Base-by-base conservation (phyloP, 202 grass and related monocot species). In the Dendrocalamus latiflorus region DNA sequence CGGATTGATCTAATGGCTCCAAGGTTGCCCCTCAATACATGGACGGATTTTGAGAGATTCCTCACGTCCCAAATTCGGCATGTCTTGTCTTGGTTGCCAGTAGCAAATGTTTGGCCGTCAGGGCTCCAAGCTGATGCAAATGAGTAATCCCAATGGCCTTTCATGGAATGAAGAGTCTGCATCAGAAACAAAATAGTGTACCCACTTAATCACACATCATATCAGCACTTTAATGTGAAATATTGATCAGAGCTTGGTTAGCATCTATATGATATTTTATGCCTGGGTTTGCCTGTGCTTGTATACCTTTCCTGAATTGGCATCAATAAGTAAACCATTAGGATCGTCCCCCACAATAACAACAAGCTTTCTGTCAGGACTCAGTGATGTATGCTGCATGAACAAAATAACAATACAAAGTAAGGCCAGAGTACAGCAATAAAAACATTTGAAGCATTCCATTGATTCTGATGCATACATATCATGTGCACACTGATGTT, bases 61-160 rank as follows among this genome's bases (percentile, higher is more conserved):
- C n/a, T n/a, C n/a, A n/a, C n/a, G n/a, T n/a, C n/a, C n/a, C n/a
- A n/a, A n/a, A n/a, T n/a, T n/a, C n/a, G n/a, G n/a, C n/a, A n/a
- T n/a, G n/a, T n/a, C n/a, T n/a, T n/a, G n/a, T n/a, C n/a, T n/a
- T n/a, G n/a, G n/a, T n/a, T n/a, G 28, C 94, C 94, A 64, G 94
- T 97, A 12, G 94, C 91, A 80, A 97, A 93, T 33, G 87, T 93
- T 45, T 62, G 54, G 30, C 94, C 92, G 59, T 94, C 89, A 41
- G 92, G 94, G 70, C 76, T 87, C 94, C 94, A 97, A 16, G 94
- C 92, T n/a, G 94, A 94, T 54, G 94, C 90, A 76, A 97, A 97
- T 44, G 94, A 94, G 81, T 76, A 97, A 69, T 97, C 94, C 6
- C 68, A 65, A 47, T 97, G 92, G 22, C 92, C 92, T 81, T 89